Conservation (phyloP, 495 filamentous ascomycete genomes). For the Hypoxylon perforatum region DNA sequence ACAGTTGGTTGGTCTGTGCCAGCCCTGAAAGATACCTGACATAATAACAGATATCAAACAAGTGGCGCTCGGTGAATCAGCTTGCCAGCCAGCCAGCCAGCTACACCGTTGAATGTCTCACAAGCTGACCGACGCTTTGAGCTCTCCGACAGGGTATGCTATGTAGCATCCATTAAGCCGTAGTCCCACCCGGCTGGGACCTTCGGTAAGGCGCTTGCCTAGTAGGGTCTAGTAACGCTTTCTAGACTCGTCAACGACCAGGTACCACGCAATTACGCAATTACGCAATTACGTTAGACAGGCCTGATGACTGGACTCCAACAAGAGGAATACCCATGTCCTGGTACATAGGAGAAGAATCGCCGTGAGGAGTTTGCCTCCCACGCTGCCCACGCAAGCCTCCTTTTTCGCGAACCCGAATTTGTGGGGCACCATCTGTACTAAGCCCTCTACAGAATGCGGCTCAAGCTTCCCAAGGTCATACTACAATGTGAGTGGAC, state of each 20-base stretch:
- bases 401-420: conserved; percentile 2
- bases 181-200: conserved; percentile 14
- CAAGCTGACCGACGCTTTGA: neutral
- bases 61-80: neutral
- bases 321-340: neutral
- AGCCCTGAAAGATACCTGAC: neutral
- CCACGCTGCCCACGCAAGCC: too few species aligned
- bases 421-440: neutral
- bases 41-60: neutral
- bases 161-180: conserved; percentile 24
- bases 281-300: neutral
- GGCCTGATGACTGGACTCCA: neutral
- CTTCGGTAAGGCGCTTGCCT: conserved; percentile 17
- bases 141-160: conserved; percentile 1
- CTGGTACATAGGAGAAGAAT: too few species aligned
- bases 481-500: too few species aligned
- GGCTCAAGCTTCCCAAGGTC: conserved; percentile 23
- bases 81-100: too few species aligned
- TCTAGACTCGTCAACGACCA: neutral
- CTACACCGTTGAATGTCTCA: neutral
- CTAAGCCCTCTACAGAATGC: conserved; percentile 10
- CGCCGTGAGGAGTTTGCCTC: neutral
- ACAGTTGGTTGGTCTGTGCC: too few species aligned
- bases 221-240: neutral
- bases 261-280: too few species aligned